Percentiles rank a stretch among this genome's conserved stretches.
These are phyloP conservation scores for Boletus pseudo-olivaceus DNA, from an alignment of 768 basidiomycete genomes.

Conservation along the genomic window DNA sequence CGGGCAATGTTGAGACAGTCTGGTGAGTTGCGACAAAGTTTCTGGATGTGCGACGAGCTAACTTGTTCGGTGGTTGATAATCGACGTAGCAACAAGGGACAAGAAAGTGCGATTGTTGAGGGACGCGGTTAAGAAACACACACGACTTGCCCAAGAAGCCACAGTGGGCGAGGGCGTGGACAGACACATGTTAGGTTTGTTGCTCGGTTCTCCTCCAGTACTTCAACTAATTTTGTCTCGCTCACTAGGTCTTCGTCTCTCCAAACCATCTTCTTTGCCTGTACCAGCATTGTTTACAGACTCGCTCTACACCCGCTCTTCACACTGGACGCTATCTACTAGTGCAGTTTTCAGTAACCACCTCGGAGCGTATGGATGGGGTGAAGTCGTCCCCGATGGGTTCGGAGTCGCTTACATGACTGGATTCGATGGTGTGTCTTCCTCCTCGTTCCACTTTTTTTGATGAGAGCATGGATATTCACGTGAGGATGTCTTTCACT, in stretches of 20 bases:
- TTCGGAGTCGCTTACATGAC: conserved; percentile 96
- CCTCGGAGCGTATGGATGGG: conserved; percentile 89
- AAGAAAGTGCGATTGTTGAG: conserved; percentile 53
- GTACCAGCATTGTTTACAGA: conserved; percentile 73
- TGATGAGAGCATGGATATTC: background rate
- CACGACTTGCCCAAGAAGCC: conserved; percentile 59
- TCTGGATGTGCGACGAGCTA: background rate
- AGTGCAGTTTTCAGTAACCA: conserved; percentile 85
- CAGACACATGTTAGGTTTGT: conserved; percentile 78
- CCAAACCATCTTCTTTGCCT: conserved; percentile 57
- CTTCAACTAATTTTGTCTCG: background rate
- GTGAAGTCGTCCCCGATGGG: conserved; percentile 90
- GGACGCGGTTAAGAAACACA: conserved; percentile 62
- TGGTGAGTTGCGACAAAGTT: conserved; percentile 20
- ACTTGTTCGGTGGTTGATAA: background rate
- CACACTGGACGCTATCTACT: conserved; percentile 87
- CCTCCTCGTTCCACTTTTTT: background rate
- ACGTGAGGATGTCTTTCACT: background rate
- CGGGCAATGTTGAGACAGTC: conserved; percentile 60
- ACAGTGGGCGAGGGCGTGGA: conserved; percentile 77
- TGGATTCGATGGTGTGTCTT: conserved; percentile 65
- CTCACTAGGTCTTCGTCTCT: conserved; percentile 62
- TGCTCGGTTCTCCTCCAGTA: background rate
- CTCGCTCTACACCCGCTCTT: conserved; percentile 65
- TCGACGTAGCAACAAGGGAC: conserved; percentile 26